Conservation (phyloP, 768 basidiomycete species). For the Filobasidium floriforme region DNA sequence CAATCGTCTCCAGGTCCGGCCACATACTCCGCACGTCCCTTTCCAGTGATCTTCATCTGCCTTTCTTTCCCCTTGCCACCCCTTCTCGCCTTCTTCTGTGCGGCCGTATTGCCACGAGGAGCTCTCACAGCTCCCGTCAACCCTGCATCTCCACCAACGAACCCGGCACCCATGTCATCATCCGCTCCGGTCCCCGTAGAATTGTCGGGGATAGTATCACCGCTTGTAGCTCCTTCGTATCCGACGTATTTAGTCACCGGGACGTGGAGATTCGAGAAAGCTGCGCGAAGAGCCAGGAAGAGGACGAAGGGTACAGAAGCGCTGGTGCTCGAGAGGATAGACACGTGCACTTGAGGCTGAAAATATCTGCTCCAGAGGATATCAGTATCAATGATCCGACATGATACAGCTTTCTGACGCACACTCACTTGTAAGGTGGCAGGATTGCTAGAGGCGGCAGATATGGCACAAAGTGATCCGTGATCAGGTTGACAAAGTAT, state of each 20-base stretch:
- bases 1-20: constrained; percentile 37
- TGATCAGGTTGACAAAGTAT: constrained; percentile 30
- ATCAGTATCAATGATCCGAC: background rate
- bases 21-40: constrained; percentile 19
- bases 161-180: constrained; percentile 19
- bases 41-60: constrained; percentile 19
- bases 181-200: constrained; percentile 20
- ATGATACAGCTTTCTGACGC: background rate
- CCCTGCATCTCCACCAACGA: constrained; percentile 28
- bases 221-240: constrained; percentile 24
- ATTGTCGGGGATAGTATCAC: constrained; percentile 9
- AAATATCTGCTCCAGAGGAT: constrained; percentile 37
- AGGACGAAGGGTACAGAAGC: constrained; percentile 32
- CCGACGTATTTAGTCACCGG: constrained; percentile 39
- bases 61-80: constrained; percentile 24
- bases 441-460: constrained; percentile 38
- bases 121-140: constrained; percentile 41
- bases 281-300: constrained; percentile 36
- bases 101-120: constrained; percentile 15
- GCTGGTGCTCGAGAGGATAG: constrained; percentile 34
- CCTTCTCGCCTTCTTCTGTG: constrained; percentile 5
- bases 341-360: constrained; percentile 38
- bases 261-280: constrained; percentile 36
- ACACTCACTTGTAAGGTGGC: constrained; percentile 31
- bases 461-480: constrained; percentile 40